Conservation (phyloP, 176 grass and related monocot species). For the Musa itinerans region DNA sequence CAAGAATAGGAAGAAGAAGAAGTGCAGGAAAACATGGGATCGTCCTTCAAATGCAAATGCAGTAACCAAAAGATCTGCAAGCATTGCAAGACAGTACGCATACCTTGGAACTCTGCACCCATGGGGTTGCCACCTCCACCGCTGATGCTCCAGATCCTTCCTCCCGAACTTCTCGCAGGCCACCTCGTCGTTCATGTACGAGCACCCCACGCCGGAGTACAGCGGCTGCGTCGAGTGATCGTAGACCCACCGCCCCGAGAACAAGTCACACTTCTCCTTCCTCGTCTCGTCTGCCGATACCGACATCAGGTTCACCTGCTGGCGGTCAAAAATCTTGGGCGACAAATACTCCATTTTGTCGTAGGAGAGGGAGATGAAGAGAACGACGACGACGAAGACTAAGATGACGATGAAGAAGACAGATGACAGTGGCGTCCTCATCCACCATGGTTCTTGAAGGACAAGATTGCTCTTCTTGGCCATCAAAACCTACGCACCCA, state of each 20-base stretch:
- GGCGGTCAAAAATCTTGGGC: neutral
- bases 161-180: constrained; percentile 20
- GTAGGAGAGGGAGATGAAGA: neutral
- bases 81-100: neutral
- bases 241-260: constrained; percentile 13
- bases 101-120: constrained; percentile 7
- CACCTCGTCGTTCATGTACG: constrained; percentile 17
- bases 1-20: neutral
- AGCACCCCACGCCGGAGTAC: constrained; percentile 1
- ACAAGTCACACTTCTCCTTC: neutral
- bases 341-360: neutral
- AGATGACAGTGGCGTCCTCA: too few relatives aligned
- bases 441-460: too few relatives aligned
- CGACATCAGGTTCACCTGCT: neutral
- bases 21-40: neutral
- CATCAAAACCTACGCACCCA: too few relatives aligned
- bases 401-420: neutral
- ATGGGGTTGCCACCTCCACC: constrained; percentile 22
- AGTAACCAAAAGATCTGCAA: neutral
- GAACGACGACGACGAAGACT: neutral
- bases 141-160: constrained; percentile 13
- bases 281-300: neutral
- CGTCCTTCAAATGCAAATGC: neutral
- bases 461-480: too few relatives aligned
- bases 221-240: neutral